Evolutionary conservation across 2,329 filamentous ascomycete species (phyloP), one percentile per base, ranked within the genome.

Genomic region (Exophiala spinifera): DNA sequence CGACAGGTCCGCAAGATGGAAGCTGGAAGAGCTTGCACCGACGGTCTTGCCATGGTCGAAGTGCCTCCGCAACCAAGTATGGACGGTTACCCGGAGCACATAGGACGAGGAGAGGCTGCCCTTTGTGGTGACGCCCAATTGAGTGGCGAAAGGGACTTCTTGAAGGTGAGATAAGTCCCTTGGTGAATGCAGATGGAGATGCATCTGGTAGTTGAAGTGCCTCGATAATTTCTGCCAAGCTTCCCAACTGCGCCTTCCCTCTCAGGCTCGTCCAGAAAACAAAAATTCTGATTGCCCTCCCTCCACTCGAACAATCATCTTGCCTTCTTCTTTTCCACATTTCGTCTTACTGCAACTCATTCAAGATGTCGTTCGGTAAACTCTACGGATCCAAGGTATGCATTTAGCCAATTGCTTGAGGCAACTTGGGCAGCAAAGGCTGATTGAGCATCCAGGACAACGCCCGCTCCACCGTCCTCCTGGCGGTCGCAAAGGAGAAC

Each of bases 401-500:
- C 70, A 63, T 23, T 13, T 40, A 53, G 64, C 64, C 59, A 63
- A 53, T 60, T 63, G 51, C 56, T 37, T 58, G 58, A 53, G 33
- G 50, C 37, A 57, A 6, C 11, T 31, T 5, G 28, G 7, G 46
- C 39, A 46, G 23, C 21, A n/a, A 54, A 49, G 45, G 37, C 57
- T 55, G 46, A 61, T 46, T 10, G 61, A 63, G 59, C 53, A 45
- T 53, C 36, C 49, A 62, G 56, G 62, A 63, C 33, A 64, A 64
- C 52, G 56, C 60, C 54, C 60, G 57, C 42, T 59, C 49, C 49
- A 62, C 49, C 28, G 59, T 23, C 49, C 88, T 96, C 76, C 84
- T 87, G 74, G 91, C 89, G 68, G 89, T 96, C 72, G 94, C 94
- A 69, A 97, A 99, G 87, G 91, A 90, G 79, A 97, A 97, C 79